phyloP scores from a whole-genome alignment of 2,329 filamentous ascomycete species.

The Phyllosticta citriasiana region DNA sequence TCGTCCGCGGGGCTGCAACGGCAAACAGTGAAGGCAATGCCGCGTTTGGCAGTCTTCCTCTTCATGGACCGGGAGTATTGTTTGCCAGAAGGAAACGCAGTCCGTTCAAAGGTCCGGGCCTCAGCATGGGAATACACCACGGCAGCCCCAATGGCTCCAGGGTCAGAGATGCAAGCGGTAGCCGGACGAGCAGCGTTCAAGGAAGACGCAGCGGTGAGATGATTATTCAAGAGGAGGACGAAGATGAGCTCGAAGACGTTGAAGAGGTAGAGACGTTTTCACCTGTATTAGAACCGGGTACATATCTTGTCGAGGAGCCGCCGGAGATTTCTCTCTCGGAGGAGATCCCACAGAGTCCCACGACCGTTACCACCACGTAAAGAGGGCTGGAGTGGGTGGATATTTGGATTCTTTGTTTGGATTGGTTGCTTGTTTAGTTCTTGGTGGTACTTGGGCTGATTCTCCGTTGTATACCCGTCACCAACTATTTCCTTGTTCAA shows the following conservation, averaged over 20 bases:
- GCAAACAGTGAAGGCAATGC: conserved; percentile 32
- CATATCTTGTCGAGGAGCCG: conserved; percentile 17
- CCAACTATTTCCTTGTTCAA: neutral
- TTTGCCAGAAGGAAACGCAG: conserved; percentile 76
- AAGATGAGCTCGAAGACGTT: conserved; percentile 21
- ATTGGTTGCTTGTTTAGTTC: neutral
- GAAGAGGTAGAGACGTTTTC: conserved; percentile 13
- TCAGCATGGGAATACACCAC: conserved; percentile 30
- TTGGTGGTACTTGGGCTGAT: neutral
- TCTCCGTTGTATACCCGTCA: conserved; percentile 9
- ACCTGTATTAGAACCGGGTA: conserved; percentile 13
- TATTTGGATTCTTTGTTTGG: conserved; percentile 2
- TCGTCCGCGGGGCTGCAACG: conserved; percentile 53
- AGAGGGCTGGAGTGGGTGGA: neutral
- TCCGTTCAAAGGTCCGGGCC: conserved; percentile 65
- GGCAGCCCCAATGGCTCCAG: conserved; percentile 23
- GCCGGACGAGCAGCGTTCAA: conserved; percentile 46
- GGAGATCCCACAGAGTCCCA: conserved; percentile 4
- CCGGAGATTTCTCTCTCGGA: conserved; percentile 6
- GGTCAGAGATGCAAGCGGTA: conserved; percentile 14
- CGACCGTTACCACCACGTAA: neutral
- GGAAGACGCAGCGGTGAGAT: conserved; percentile 65
- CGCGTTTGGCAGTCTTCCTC: conserved; percentile 44
- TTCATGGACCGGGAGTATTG: conserved; percentile 53
- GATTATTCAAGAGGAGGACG: conserved; percentile 45